Evolutionary conservation across 1,284 basidiomycete species (phyloP), one percentile per base, ranked within the genome.

Genomic region (Tilletia horrida): DNA sequence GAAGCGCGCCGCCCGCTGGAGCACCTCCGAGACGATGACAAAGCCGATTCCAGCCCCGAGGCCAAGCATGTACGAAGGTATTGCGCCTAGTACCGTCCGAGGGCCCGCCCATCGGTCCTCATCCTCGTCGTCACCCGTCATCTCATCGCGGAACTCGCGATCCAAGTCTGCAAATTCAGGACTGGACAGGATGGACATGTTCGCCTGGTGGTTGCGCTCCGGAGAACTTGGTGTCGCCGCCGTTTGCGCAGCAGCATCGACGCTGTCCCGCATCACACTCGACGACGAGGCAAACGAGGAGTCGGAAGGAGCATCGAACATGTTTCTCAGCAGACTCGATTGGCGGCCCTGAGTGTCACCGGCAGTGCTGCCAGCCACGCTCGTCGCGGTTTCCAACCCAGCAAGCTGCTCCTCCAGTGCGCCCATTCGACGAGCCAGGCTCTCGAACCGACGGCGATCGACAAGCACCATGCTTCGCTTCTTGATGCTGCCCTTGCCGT

Each of bases 401-500:
- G 57, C 27, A 13, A 66, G 29, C 63, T 76, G 70, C 3, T 64
- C 40, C 31, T 77, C 76, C 4, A 77, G 63, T 45, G 69, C 63
- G 16, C 68, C 69, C 76, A 76, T 76, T 1, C 74, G 48, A 13
- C 71, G 61, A n/a, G 76, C 76, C 6, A 78, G 69, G 21, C 67
- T 68, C 63, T 76, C 76, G 62, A 78, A 77, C 1, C 71, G 65
- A n/a, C 67, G 67, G 1, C 76, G 72, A 50, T 78, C 76, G 27
- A 78, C 76, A 1, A 78, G 61, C 7, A 78, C 75, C 75, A 78
- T 76, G 27, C 71, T 73, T 2, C 73, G 69, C 52, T 76, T 76
- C 67, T 67, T 69, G 67, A 76, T 73, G 40, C 69, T 71, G 11
- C 76, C 76, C 44, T 72, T 76, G 14, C 76, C 76, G 8, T 73